Evolutionary conservation across 1,139 yeast genomes (phyloP).

Genomic region (Kazachstania sp.): DNA sequence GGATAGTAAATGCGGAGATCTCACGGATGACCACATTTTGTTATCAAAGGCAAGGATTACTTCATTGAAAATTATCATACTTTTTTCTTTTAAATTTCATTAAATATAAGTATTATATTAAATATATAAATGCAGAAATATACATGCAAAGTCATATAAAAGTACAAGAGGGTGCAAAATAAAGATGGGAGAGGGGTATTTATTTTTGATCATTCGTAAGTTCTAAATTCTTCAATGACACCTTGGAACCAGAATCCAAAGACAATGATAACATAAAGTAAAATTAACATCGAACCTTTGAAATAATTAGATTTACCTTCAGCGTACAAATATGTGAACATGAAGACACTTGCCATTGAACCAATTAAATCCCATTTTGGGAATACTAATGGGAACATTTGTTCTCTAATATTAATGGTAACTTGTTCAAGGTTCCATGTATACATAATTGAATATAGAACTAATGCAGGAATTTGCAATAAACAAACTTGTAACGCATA

Average conservation of each 20-base stretch:
- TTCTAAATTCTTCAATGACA: slow-evolving; percentile 18
- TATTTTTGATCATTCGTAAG: neutral
- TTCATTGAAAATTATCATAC: too few species aligned
- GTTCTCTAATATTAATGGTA: slow-evolving; percentile 35
- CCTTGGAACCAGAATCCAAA: slow-evolving; percentile 74
- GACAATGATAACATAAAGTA: slow-evolving; percentile 68
- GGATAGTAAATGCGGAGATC: too few species aligned
- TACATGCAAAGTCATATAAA: too few species aligned
- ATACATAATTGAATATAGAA: slow-evolving; percentile 56
- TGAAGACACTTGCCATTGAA: slow-evolving; percentile 72
- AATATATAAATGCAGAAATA: too few species aligned
- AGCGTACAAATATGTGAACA: slow-evolving; percentile 89
- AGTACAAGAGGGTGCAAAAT: too few species aligned
- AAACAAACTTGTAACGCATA: slow-evolving; percentile 95
- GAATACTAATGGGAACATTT: slow-evolving; percentile 74
- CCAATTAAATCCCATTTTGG: slow-evolving; percentile 96
- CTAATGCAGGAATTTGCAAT: slow-evolving; percentile 86
- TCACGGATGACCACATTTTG: too few species aligned
- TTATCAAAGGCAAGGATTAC: too few species aligned
- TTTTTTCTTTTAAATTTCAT: too few species aligned
- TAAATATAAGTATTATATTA: too few species aligned
- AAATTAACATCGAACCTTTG: slow-evolving; percentile 82
- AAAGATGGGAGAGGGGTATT: too few species aligned
- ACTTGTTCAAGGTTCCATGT: slow-evolving; percentile 29
- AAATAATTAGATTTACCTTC: slow-evolving; percentile 96